phyloP scores from a whole-genome alignment of 805 yeast genomes.

The Saturnispora dispora region DNA sequence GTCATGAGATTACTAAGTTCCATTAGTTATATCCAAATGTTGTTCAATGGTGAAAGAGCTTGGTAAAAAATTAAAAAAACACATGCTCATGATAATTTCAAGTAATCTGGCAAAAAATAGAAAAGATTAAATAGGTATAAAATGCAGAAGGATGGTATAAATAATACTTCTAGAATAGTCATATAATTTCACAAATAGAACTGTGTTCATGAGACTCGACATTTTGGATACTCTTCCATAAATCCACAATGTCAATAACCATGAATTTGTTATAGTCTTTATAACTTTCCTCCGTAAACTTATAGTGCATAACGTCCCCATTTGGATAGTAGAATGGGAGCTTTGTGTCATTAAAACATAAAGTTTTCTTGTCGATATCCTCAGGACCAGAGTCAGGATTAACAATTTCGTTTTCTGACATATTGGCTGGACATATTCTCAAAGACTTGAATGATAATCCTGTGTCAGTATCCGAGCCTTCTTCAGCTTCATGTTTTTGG shows the following conservation, averaged over 20 bases:
- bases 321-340: constrained; percentile 14
- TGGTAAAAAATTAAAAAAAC: neutral
- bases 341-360: neutral
- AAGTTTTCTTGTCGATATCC: neutral
- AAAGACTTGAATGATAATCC: constrained; percentile 1
- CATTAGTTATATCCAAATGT: constrained; percentile 13
- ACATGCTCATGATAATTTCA: neutral
- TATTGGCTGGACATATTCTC: neutral
- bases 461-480: neutral
- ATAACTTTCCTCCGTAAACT: constrained; percentile 12
- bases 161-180: neutral
- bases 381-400: neutral
- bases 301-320: constrained; percentile 12
- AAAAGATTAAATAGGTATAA: neutral
- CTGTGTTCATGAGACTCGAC: constrained; percentile 5
- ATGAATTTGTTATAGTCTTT: constrained; percentile 13
- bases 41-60: neutral
- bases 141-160: neutral
- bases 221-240: constrained; percentile 1
- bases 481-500: neutral
- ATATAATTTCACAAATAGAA: constrained; percentile 2
- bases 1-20: constrained; percentile 24
- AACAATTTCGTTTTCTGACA: neutral
- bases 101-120: neutral
- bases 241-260: constrained; percentile 17